Base-by-base conservation (phyloP, 1,139 yeast species). In the Yamadazyma atmosphaerica region DNA sequence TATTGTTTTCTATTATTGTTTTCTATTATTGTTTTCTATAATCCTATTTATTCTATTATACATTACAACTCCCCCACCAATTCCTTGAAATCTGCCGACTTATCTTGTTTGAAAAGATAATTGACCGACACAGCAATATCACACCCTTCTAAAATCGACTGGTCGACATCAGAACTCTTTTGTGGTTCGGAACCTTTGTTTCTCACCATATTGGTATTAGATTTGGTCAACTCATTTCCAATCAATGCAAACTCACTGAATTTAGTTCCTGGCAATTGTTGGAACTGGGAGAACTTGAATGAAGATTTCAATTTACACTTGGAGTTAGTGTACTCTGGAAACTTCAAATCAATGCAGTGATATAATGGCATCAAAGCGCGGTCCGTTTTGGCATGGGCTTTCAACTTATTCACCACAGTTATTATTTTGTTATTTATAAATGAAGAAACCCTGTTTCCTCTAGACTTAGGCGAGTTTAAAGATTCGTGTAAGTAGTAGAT, bases 401-500 rank as follows among this genome's bases (percentile, higher is more conserved):
- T 24, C 22, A 60, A 44, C 4, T 41, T 38, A n/a, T 49, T 38
- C 14, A 65, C 44, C 31, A 62, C 37, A 13, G 46, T 40, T 29
- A 46, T 30, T 10, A 66, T 49, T 26, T 55, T 55, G 7, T 36
- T 16, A 44, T 64, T 65, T 29, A 64, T 49, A 40, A 55, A 63
- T 26, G 48, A 44, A 28, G 60, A 49, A 40, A 61, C 63, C 32
- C 53, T 52, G 21, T 28, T 28, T 8, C 21, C 21, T 4, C 4
- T 9, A 5, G 31, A 28, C n/a, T 28, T 28, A 9, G 8, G 4
- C 12, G 31, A 28, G 12, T 28, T 28, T 15, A 28, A 16, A 4
- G 31, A 28, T 28, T 65, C 70, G 45, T 67, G 63, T 37, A 64
- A 63, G 49, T 51, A 67, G 45, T 67, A 67, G 15, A 65, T 43